Evolutionary conservation across 2,329 filamentous ascomycete species (phyloP).

Genomic region (Xylaria sp.): DNA sequence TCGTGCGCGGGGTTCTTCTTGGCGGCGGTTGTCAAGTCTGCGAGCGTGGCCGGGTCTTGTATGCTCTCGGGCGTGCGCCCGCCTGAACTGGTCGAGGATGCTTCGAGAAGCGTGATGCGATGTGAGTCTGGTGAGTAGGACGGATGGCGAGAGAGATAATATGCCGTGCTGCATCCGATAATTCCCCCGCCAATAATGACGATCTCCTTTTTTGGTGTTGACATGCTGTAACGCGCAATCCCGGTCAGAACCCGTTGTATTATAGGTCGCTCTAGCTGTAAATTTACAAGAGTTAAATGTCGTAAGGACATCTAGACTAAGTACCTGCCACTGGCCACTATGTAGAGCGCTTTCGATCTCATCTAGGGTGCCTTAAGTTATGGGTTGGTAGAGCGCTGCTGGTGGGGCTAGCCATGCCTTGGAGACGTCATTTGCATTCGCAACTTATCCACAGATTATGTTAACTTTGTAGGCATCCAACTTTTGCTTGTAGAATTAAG

Average conservation of each 20-base stretch:
- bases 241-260: not conserved
- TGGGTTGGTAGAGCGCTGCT: not conserved
- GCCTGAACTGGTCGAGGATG: conserved; percentile 59
- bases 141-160: conserved; percentile 77
- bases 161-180: conserved; percentile 78
- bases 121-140: conserved; percentile 72
- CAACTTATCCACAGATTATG: conserved; percentile 6
- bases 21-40: conserved; percentile 41
- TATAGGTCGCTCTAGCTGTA: not conserved
- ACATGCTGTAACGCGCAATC: not conserved
- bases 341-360: not conserved
- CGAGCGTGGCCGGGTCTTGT: conserved; percentile 48
- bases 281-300: not conserved
- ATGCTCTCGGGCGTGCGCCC: conserved; percentile 50
- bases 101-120: conserved; percentile 77
- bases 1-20: conserved; percentile 50
- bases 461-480: not conserved
- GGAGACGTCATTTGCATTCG: conserved; percentile 13
- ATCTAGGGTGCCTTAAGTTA: conserved; percentile 6
- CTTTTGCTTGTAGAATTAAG: not conserved
- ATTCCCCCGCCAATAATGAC: conserved; percentile 73
- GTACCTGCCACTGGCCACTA: not conserved
- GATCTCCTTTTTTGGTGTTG: conserved; percentile 41
- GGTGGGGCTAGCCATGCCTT: not conserved
- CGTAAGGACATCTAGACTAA: not conserved